Evolutionary conservation across 108 stramenopile species (phyloP), one percentile per base, ranked within the genome.

Genomic region (Nitzschia inconspicua): DNA sequence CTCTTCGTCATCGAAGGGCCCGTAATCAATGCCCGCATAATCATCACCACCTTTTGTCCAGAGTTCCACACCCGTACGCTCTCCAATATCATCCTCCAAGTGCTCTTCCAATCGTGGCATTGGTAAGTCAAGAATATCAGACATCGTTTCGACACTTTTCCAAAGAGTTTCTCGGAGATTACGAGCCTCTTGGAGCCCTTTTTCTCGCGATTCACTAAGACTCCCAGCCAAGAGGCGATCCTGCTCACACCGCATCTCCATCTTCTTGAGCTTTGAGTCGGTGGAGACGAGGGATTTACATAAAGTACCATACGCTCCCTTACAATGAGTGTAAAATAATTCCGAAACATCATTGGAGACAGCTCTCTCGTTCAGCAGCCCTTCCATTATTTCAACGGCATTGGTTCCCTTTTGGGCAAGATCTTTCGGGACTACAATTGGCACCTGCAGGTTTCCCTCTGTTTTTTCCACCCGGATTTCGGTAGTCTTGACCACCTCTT

Each of bases 1-100:
- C 69, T 95, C 94, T 35, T 84, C 86, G 62, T 97, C 96, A 55
- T 93, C 96, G 63, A 91, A 98, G 13, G 95, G 90, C 5, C 94
- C 94, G 57, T 89, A 78, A 66, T 86, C 79, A 20, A 68, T 69
- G 0, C 70, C 79, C 22, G 83, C 82, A 34, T 78, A 68, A 11
- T 68, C 88, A 10, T 65, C 77, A 20, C 76, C 79, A n/a, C 75
- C 83, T 52, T 77, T 87, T 3, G 82, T 88, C 88, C 86, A 90
- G 4, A 95, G 57, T 34, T 79, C 79, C 24, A 95, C 59, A 3
- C 93, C 89, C 34, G 54, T 60, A 13, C 76, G 73, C 1, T 70
- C 78, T 19, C 78, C 73, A 22, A 55, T 57, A 10, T 74, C 74
- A 20, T 85, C 84, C 43, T 83, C 87, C 41, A 93, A 93, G 18